Evolutionary conservation across 2,329 filamentous ascomycete genomes (phyloP), one percentile per base, ranked within the genome.

Genomic region (Fusarium secorum): DNA sequence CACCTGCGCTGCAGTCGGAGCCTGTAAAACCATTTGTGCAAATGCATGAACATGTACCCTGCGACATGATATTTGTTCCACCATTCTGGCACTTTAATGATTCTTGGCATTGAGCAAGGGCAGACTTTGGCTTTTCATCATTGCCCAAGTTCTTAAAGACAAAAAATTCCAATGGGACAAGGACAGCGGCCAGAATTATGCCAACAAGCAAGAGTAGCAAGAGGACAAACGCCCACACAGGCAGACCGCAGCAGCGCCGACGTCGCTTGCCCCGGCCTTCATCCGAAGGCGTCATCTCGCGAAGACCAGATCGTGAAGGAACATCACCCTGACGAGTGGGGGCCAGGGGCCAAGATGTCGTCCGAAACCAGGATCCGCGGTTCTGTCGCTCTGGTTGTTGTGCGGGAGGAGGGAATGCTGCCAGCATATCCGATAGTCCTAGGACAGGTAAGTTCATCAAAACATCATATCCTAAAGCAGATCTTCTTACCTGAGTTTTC

Each of bases 1-100:
- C 84, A 4, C 81, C 78, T 28, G 80, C 78, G 9, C 83, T 84
- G 76, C 88, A 89, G 64, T 86, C 83, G 26, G 82, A 80, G 18
- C 87, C 86, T 0, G 92, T 95, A 78, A 95, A 98, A 3, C 95
- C 94, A 75, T 96, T 94, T 26, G 91, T 89, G 80, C 95, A 99
- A 45, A 98, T 89, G 78, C 95, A 99, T 17, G 91, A 91, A 81
- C 95, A 98, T 24, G 87, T 83, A 7, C 88, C 87, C 61, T 88
- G 84, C 20, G 87, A 88, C 24, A 94, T 81, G 20, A 95, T 87
- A 60, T 90, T 94, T 22, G 90, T 90, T 32, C 95, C 95, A 14
- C 93, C 94, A 71, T 98, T 97, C 56, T 87, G 82, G 77, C 95
- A 98, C 0, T 84, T 85, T 18, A 91, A 81, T 33, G 86, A 85